Percentiles rank a stretch among this genome's conserved stretches.
These are phyloP conservation scores for Haplographium delicatum DNA, from an alignment of 495 filamentous ascomycete species.

Conservation along the genomic window DNA sequence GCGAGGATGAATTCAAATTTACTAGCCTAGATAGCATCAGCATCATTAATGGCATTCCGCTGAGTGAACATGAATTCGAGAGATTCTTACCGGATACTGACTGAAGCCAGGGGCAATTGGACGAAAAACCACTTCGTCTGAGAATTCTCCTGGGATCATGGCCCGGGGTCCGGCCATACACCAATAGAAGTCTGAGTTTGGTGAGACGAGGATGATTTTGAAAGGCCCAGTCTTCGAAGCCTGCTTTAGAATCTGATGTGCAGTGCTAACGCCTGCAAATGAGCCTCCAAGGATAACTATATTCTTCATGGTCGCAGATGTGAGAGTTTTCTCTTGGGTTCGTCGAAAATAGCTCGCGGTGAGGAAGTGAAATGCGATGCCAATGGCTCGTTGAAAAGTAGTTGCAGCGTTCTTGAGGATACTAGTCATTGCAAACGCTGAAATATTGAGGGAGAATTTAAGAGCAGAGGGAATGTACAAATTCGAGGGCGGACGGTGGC, in stretches of 20 bases:
- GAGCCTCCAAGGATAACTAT: constrained; percentile 33
- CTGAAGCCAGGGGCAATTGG: constrained; percentile 41
- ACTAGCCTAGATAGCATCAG: constrained; percentile 6
- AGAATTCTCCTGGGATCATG: constrained; percentile 29
- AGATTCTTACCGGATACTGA: constrained; percentile 32
- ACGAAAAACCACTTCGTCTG: constrained; percentile 28
- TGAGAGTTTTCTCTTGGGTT: background rate
- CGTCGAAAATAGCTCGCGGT: constrained; percentile 12
- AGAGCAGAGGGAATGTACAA: too few species aligned
- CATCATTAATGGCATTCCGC: background rate
- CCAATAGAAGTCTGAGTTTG: constrained; percentile 33
- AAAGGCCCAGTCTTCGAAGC: constrained; percentile 20
- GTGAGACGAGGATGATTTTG: constrained; percentile 33
- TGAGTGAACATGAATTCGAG: background rate
- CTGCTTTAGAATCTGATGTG: constrained; percentile 21
- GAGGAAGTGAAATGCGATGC: constrained; percentile 10
- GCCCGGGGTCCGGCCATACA: constrained; percentile 31
- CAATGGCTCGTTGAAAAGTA: constrained; percentile 8
- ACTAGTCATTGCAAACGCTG: constrained; percentile 8
- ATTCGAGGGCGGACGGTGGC: too few species aligned
- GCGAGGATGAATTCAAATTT: constrained; percentile 54
- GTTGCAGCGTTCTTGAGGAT: constrained; percentile 3
- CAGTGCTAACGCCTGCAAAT: constrained; percentile 18
- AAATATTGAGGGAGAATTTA: too few species aligned
- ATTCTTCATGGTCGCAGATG: constrained; percentile 13